Evolutionary conservation across 257 asterid genomes (phyloP), one percentile per base, ranked within the genome.

Genomic region (Euphrasia confusa): DNA sequence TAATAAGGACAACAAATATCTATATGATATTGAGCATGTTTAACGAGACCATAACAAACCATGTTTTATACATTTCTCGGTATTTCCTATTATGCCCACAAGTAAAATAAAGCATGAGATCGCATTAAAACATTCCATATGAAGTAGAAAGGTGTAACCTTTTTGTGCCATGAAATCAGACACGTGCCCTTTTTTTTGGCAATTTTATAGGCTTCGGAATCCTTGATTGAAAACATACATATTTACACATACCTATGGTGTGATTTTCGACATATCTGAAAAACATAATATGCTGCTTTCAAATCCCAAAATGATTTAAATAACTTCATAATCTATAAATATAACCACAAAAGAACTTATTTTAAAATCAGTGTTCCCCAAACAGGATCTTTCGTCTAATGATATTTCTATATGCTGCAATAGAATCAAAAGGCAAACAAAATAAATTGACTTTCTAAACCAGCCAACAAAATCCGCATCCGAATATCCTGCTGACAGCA

Each of bases 381-480:
- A 49, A 9, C 17, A 12, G 17, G 27, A 49, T 49, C 54, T 7
- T 49, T 17, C 11, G 17, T n/a, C 26, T 15, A 15, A 13, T 49
- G 2, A 44, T 45, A 7, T 49, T 49, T 49, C 21, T 1, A 49
- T 7, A 49, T n/a, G 55, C 21, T 49, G 2, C 10, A 15, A 7
- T 12, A 53, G 30, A 53, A 18, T 53, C 30, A 14, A 17, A 5
- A 53, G 17, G 24, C 18, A 18, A 60, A 33, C 30, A 17, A 60
- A 60, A 4, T 2, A 7, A 56, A 49, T 17, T 15, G 55, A 21
- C 26, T 2, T 17, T 12, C 35, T 11, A 27, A 56, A 27, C 15
- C 30, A 47, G 68, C 52, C 59, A 48, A 17, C 8, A 59, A 64
- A 10, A 30, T 1, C 37, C 54, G 15, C 8, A 55, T 44, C 55